Base-by-base conservation (phyloP, 345 rosid species). In the Fremontodendron californicum region DNA sequence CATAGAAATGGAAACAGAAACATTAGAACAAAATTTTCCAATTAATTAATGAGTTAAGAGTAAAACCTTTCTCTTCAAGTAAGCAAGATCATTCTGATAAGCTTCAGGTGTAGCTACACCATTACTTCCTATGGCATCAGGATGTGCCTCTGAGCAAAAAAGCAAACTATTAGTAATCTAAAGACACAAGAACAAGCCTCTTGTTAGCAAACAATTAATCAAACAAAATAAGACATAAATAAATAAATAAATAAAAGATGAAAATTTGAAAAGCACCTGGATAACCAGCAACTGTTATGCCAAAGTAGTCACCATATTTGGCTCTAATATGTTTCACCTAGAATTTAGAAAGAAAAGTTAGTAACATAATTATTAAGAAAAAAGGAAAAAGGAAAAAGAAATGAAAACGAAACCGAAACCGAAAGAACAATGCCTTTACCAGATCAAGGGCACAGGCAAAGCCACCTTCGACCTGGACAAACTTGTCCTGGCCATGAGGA, bases 271-370 rank as follows among this genome's bases (percentile, higher is more conserved):
- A 35, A 63, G 8, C 55, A 94, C 98, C 98, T 75, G 99, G 99
- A 82, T 96, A 96, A 58, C 99, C 99, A 77, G 99, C 99, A 75
- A 96, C 98, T 3, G 99, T 96, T 57, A 96, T 88, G 65, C 99
- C 99, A 33, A 96, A 96, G 87, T 93, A 96, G 71, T 91, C 95
- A 1, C 93, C 97, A 75, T 93, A 92, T 52, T 89, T 81, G 65
- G 87, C 82, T 52, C 87, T 84, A 40, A 96, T 91, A 72, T 96
- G 99, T 78, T 90, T 89, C 51, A 96, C 95, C 94, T 91, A 85
- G 73, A 82, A 43, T 29, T 37, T n/a, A 35, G 71, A 40, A 64
- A 45, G 3, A 33, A 67, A 63, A 29, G 27, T 46, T 71, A 75
- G 21, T 43, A 25, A 70, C 45, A 60, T 25, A 23, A 6, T n/a